Evolutionary conservation across 768 basidiomycete genomes (phyloP), one percentile per base, ranked within the genome.

Genomic region (Rhizopogon vesiculosus): DNA sequence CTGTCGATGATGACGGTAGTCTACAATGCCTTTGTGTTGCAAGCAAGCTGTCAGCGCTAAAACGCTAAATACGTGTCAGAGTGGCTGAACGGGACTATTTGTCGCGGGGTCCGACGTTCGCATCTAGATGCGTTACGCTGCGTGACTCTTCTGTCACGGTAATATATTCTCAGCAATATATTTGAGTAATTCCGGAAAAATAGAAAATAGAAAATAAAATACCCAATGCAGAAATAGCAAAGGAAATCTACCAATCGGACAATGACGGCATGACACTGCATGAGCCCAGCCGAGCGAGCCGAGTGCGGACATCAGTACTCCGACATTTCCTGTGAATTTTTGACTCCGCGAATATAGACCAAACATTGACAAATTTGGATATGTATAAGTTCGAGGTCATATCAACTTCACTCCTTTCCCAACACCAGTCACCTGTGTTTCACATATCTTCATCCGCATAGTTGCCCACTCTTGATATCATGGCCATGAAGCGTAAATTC

Each of bases 401-500:
- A 56, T 51, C 45, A 9, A 45, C 19, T 5, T 10, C 33, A 16
- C 58, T 64, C 57, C 64, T 65, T 62, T 69, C 66, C 57, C 61
- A 71, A 67, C 57, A 54, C 35, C 12, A 59, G 57, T 56, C 52
- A 48, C 58, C 50, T 52, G 45, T 31, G 28, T 50, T 29, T 6
- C 53, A 53, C 55, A 44, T 39, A 54, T 54, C 46, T 42, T 28
- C 42, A 45, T 31, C 56, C 52, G 40, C 45, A 28, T 54, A 53
- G 59, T 29, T 35, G 39, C 42, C 52, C 42, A 54, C 64, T 43
- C 48, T 55, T 45, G 48, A 44, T 16, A 59, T 60, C 51, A 91
- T 90, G 88, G 76, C 83, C 42, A 59, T 89, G 66, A 93, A 92
- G 70, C 81, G 90, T 68, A 93, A 93, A 74, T 76, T 87, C 51